Evolutionary conservation across 139 green algal species (phyloP).

Genomic region (Limnomonas spitsbergensis): DNA sequence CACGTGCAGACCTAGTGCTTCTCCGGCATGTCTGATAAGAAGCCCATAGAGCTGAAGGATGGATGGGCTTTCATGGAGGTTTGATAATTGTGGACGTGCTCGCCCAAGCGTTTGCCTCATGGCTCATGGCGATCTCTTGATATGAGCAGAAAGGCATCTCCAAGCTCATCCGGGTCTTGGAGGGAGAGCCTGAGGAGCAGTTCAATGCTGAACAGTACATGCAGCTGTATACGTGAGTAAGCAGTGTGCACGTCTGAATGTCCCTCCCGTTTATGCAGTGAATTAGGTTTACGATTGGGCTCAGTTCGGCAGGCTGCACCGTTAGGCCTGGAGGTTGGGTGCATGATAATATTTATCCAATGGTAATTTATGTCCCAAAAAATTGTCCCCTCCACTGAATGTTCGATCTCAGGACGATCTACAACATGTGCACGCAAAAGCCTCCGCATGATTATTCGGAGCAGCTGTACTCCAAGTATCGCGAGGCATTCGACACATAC

Average conservation of each 20-base stretch:
- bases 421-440: constrained; percentile 99
- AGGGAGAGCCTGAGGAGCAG: constrained; percentile 70
- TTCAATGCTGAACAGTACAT: constrained; percentile 98
- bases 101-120: background rate
- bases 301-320: too few species aligned
- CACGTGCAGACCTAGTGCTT: too few species aligned
- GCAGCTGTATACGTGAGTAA: constrained; percentile 90
- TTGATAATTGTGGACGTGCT: too few species aligned
- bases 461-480: constrained; percentile 92
- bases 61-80: constrained; percentile 91
- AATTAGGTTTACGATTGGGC: too few species aligned
- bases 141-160: constrained; percentile 79
- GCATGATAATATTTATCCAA: background rate
- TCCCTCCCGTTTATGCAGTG: too few species aligned
- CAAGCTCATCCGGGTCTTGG: constrained; percentile 92
- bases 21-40: constrained; percentile 11
- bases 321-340: too few species aligned
- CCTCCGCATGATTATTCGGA: constrained; percentile 95
- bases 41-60: constrained; percentile 80
- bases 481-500: constrained; percentile 90
- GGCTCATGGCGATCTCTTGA: background rate
- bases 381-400: too few species aligned
- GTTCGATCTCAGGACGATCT: constrained; percentile 81
- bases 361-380: too few species aligned
- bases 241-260: too few species aligned